Base-by-base conservation (phyloP, 2,329 filamentous ascomycete genomes). In the Neofusicoccum kwambonambiense region DNA sequence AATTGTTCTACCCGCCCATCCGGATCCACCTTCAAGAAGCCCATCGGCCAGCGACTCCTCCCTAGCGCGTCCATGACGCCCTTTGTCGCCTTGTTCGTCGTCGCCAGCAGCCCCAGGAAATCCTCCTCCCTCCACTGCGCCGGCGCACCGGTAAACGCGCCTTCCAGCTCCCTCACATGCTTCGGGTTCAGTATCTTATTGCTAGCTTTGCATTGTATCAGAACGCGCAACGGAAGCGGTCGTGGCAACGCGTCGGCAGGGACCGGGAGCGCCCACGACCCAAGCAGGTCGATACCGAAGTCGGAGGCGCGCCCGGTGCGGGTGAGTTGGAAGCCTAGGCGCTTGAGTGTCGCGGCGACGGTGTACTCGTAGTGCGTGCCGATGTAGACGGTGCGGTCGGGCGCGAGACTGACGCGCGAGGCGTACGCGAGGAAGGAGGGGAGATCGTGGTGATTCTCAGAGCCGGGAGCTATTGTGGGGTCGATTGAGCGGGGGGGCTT, bases 291-390 rank as follows among this genome's bases (percentile, higher is more conserved):
- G 70, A 92, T 90, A 42, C 91, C 91, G 65, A 81, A 83, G 76
- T 94, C 91, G 1, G 84, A 86, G 3, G 80, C 78, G 41, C 89
- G 86, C 34, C 91, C 91, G 1, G 89, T 83, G 37, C 90, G 86
- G 52, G 80, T 80, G 39, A 93, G 81, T 22, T 79, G 76, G 78
- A 94, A 90, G 62, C 88, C 87, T 61, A 90, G 84, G 1, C 78
- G 77, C 3, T 82, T 71, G 0, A 94, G 82, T 0, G 84, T 78
- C 3, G 77, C 73, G 5, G 84, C 83, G 3, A 87, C 85, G 0
- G 81, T 87, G 79, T 94, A 94, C 76, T 95, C 91, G 78, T 91
- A 94, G 74, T 85, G 86, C 0, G 90, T 94, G 68, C 91, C 91
- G 47, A 88, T 80, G 73, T 88, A 93, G 50, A 87, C 82, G 0